A percentile compares a stretch with the other conserved stretches of the same genome.
phyloP scores from a whole-genome alignment of 805 yeast species.

The Ogataea kodamae region DNA sequence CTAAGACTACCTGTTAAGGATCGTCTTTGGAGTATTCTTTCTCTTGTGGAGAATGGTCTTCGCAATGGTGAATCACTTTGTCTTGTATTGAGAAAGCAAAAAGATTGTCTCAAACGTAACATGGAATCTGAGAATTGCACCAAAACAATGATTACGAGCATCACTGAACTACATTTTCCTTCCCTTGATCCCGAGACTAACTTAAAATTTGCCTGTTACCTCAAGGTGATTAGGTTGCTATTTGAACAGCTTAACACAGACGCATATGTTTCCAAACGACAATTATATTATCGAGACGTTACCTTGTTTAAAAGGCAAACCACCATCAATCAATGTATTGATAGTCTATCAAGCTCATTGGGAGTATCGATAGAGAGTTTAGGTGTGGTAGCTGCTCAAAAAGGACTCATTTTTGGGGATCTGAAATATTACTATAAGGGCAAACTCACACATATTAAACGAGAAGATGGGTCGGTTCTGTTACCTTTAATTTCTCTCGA shows the following conservation, averaged over 20 bases:
- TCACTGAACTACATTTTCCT: constrained; percentile 21
- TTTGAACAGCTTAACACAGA: constrained; percentile 13
- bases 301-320: constrained; percentile 45
- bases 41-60: constrained; percentile 28
- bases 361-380: constrained; percentile 37
- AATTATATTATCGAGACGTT: constrained; percentile 57
- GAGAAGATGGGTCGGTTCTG: constrained; percentile 24
- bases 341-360: constrained; percentile 37
- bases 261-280: constrained; percentile 45
- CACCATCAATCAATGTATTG: constrained; percentile 38
- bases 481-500: constrained; percentile 39
- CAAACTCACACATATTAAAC: constrained; percentile 11
- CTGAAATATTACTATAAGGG: constrained; percentile 22
- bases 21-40: constrained; percentile 13
- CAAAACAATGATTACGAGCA: constrained; percentile 4
- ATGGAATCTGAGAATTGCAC: constrained; percentile 2
- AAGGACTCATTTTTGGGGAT: constrained; percentile 50
- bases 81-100: constrained; percentile 15
- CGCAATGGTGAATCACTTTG: constrained; percentile 24
- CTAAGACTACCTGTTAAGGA: constrained; percentile 13
- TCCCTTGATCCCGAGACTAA: constrained; percentile 15
- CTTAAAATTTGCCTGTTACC: constrained; percentile 21
- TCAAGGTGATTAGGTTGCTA: constrained; percentile 23
- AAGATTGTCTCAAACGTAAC: constrained; percentile 8
- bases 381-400: constrained; percentile 50